Evolutionary conservation across 129 eudicot species (phyloP).

Genomic region (Chrysanthemum seticuspe): DNA sequence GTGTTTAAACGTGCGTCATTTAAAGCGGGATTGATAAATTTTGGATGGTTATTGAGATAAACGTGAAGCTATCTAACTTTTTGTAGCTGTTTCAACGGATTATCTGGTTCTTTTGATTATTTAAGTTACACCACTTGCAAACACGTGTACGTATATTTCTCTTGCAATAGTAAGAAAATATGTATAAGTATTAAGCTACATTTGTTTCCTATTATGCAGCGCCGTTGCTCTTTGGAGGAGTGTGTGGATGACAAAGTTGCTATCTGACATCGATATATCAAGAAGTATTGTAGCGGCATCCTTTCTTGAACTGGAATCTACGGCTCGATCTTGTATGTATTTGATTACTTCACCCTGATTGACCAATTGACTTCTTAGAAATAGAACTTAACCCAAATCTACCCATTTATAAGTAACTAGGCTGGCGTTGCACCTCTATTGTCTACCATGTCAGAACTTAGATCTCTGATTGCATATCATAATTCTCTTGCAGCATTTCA

Average conservation of each 20-base stretch:
- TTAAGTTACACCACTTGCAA: neutral
- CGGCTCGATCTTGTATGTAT: slow-evolving; percentile 92
- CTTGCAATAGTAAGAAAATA: too few species aligned
- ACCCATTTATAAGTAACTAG: too few species aligned
- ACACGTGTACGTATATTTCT: neutral
- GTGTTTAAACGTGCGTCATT: neutral
- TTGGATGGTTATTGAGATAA: neutral
- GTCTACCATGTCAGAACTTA: too few species aligned
- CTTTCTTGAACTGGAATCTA: slow-evolving; percentile 92
- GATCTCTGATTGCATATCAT: neutral
- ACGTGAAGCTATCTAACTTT: neutral
- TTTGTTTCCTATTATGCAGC: slow-evolving; percentile 43
- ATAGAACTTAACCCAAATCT: too few species aligned
- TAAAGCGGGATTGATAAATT: too few species aligned
- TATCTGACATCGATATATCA: slow-evolving; percentile 86
- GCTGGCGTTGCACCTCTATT: too few species aligned
- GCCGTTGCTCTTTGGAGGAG: slow-evolving; percentile 84
- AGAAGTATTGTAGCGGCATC: slow-evolving; percentile 89
- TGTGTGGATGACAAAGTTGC: slow-evolving; percentile 85
- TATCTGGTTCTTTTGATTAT: neutral
- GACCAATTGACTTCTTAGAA: too few species aligned
- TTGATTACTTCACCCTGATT: slow-evolving; percentile 16
- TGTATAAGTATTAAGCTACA: neutral
- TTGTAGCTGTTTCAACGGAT: neutral
- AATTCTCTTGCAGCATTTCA: slow-evolving; percentile 62